These are phyloP conservation scores for Fusarium sp. DNA, from an alignment of 2,329 filamentous ascomycete genomes.

Conservation along the genomic window DNA sequence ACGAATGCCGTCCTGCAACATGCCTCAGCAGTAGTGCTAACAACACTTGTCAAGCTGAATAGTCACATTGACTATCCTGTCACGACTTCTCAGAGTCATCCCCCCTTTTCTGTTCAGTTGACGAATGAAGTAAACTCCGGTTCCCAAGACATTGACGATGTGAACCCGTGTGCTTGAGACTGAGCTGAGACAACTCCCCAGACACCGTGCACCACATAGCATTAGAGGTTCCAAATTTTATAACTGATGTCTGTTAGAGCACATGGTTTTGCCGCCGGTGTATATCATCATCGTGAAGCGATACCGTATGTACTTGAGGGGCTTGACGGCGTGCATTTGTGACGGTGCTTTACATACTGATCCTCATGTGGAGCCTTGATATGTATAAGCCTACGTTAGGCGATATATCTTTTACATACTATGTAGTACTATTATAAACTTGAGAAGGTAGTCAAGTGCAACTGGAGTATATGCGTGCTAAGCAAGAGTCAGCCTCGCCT, in stretches of 20 bases:
- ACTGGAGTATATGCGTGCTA: too few relatives aligned
- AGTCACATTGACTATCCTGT: not conserved
- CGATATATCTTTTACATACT: too few relatives aligned
- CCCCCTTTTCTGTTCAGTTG: constrained; percentile 1
- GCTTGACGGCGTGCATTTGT: not conserved
- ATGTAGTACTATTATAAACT: too few relatives aligned
- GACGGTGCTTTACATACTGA: constrained; percentile 11
- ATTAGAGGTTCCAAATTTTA: constrained; percentile 4
- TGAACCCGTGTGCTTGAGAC: constrained; percentile 17
- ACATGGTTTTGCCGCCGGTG: constrained; percentile 4
- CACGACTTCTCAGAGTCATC: not conserved
- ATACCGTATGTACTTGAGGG: constrained; percentile 4
- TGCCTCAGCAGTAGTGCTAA: not conserved
- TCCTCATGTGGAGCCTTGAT: not conserved
- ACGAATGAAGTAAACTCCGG: constrained; percentile 1
- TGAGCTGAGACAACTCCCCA: constrained; percentile 13
- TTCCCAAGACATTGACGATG: constrained; percentile 12
- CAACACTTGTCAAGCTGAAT: not conserved
- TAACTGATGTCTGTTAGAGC: constrained; percentile 4
- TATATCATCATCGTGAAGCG: constrained; percentile 10
- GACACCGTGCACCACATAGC: constrained; percentile 8
- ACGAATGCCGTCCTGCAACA: constrained; percentile 8
- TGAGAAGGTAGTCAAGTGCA: too few relatives aligned
- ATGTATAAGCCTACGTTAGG: too few relatives aligned
- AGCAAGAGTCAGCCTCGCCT: too few relatives aligned